phyloP scores from a whole-genome alignment of 495 filamentous ascomycete species.

The Penicillium antarcticum region DNA sequence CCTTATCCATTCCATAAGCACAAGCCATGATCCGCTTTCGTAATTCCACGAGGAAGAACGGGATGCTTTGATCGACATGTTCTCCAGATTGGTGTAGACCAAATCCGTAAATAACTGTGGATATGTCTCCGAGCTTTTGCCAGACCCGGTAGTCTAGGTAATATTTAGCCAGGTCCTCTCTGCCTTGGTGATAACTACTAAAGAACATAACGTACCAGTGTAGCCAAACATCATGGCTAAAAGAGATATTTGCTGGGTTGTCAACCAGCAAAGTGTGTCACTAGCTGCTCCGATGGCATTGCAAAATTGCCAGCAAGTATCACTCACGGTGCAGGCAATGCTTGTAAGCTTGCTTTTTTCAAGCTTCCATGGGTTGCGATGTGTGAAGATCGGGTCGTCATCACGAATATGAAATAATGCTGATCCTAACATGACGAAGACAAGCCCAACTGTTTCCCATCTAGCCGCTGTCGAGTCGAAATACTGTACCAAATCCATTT shows the following conservation, averaged over 20 bases:
- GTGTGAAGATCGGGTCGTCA: slow-evolving; percentile 7
- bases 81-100: slow-evolving; percentile 42
- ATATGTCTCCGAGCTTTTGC: slow-evolving; percentile 10
- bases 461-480: not conserved
- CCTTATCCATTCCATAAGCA: slow-evolving; percentile 40
- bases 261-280: not conserved
- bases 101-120: slow-evolving; percentile 27
- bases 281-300: not conserved
- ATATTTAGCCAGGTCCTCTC: not conserved
- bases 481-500: slow-evolving; percentile 7
- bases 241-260: not conserved
- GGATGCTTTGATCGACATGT: slow-evolving; percentile 10
- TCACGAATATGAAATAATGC: slow-evolving; percentile 1
- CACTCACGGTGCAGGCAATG: not conserved
- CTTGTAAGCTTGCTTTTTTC: not conserved
- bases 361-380: slow-evolving; percentile 3
- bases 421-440: slow-evolving; percentile 2
- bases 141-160: slow-evolving; percentile 10
- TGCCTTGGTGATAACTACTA: not conserved
- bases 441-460: slow-evolving; percentile 9
- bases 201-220: not conserved
- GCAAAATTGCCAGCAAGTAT: not conserved
- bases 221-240: not conserved
- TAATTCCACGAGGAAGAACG: slow-evolving; percentile 39
- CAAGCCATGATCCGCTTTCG: slow-evolving; percentile 41